These are phyloP conservation scores for Pseudocercospora vitis DNA, from an alignment of 2,329 filamentous ascomycete species.

Conservation along the genomic window DNA sequence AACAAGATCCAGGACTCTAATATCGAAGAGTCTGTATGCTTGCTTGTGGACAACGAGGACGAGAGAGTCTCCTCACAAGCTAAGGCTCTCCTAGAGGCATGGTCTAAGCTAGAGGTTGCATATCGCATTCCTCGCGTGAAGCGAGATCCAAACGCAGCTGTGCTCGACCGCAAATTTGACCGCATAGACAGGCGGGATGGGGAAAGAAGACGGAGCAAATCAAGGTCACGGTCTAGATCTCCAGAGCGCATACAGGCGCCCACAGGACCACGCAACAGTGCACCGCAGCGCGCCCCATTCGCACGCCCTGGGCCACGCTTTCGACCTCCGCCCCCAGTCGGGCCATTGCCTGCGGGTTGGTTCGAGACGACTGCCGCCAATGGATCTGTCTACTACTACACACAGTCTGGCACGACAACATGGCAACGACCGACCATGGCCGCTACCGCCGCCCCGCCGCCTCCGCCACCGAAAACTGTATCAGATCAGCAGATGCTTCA, in stretches of 20 bases:
- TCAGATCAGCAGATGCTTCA: constrained; percentile 75
- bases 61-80: constrained; percentile 73
- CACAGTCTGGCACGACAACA: constrained; percentile 70
- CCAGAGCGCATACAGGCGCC: constrained; percentile 48
- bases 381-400: constrained; percentile 84
- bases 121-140: constrained; percentile 94
- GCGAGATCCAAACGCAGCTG: constrained; percentile 64
- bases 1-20: constrained; percentile 98
- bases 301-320: constrained; percentile 47
- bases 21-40: constrained; percentile 78
- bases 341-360: constrained; percentile 78
- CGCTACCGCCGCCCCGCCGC: constrained; percentile 56
- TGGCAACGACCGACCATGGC: constrained; percentile 77
- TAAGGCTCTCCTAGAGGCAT: constrained; percentile 71
- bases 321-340: constrained; percentile 48
- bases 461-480: constrained; percentile 62
- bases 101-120: constrained; percentile 84
- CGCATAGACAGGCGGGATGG: constrained; percentile 61
- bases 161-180: constrained; percentile 58
- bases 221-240: constrained; percentile 52
- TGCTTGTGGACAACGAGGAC: constrained; percentile 62
- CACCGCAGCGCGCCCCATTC: constrained; percentile 61
- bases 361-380: constrained; percentile 70
- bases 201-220: constrained; percentile 50
- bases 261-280: constrained; percentile 52